Evolutionary conservation across 495 filamentous ascomycete species (phyloP).

Genomic region (Bathelium albidoporum): DNA sequence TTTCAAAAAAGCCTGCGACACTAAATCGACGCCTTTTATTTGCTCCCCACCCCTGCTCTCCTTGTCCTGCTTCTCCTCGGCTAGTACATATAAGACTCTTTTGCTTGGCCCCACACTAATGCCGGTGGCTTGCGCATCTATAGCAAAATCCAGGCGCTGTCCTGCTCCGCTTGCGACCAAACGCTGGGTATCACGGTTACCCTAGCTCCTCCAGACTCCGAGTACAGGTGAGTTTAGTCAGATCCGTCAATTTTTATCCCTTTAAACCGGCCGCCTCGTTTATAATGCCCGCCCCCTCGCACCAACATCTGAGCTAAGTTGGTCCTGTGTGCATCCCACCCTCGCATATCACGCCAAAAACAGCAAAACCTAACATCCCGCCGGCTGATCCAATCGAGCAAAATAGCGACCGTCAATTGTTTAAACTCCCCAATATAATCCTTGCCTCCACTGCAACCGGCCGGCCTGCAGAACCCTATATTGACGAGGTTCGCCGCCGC

Average conservation of each 20-base stretch:
- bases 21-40: slow-evolving; percentile 5
- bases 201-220: background rate
- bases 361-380: slow-evolving; percentile 1
- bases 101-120: slow-evolving; percentile 5
- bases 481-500: background rate
- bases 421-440: background rate
- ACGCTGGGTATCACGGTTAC: slow-evolving; percentile 14
- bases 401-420: background rate
- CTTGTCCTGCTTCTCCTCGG: slow-evolving; percentile 6
- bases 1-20: slow-evolving; percentile 6
- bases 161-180: slow-evolving; percentile 18
- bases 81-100: slow-evolving; percentile 8
- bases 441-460: background rate
- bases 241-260: background rate
- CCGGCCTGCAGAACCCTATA: slow-evolving; percentile 2
- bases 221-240: slow-evolving; percentile 6
- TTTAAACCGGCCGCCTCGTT: slow-evolving; percentile 4
- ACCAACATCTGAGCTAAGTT: slow-evolving; percentile 3
- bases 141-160: slow-evolving; percentile 21
- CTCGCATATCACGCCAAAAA: slow-evolving; percentile 1
- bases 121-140: slow-evolving; percentile 8
- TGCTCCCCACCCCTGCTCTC: background rate
- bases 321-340: background rate
- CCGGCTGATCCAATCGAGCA: background rate
- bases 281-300: slow-evolving; percentile 4